These are phyloP conservation scores for Mucor saturninus DNA, from an alignment of 371 early-diverging fungal species.

Conservation along the genomic window DNA sequence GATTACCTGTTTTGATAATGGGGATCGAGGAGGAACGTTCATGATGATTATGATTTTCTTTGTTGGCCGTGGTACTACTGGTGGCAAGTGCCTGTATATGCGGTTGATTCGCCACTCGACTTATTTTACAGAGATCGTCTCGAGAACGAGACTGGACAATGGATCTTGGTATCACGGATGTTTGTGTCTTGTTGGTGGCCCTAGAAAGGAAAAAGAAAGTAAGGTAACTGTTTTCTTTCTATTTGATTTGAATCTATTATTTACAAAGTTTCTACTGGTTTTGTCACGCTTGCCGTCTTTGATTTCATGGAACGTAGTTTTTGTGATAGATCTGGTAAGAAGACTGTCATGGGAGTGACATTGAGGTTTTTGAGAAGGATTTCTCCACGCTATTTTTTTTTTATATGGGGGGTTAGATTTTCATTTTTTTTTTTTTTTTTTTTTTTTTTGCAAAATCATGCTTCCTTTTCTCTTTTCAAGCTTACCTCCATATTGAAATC, in stretches of 20 bases:
- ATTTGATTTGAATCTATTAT: background rate
- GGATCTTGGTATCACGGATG: background rate
- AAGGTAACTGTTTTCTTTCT: background rate
- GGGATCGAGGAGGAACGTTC: conserved; percentile 8
- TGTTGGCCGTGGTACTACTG: conserved; percentile 38
- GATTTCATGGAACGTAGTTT: conserved; percentile 9
- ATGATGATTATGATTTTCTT: conserved; percentile 31
- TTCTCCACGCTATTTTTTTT: conserved; percentile 36
- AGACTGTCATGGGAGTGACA: conserved; percentile 76
- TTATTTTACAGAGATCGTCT: conserved; percentile 40
- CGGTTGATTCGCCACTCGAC: conserved; percentile 44
- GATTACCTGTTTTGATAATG: background rate
- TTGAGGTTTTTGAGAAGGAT: conserved; percentile 65
- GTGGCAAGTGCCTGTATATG: conserved; percentile 43
- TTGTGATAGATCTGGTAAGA: conserved; percentile 56
- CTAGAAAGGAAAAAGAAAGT: background rate
- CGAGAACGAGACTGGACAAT: conserved; percentile 10
- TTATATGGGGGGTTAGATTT: no score
- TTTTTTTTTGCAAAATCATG: background rate
- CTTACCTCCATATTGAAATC: conserved; percentile 27
- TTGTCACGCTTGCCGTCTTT: background rate
- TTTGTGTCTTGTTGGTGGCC: background rate
- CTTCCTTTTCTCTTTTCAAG: no score
- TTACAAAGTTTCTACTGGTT: background rate
- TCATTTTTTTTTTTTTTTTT: no score